Conservation (phyloP, 2,329 filamentous ascomycete species). For the Talaromyces sp. region DNA sequence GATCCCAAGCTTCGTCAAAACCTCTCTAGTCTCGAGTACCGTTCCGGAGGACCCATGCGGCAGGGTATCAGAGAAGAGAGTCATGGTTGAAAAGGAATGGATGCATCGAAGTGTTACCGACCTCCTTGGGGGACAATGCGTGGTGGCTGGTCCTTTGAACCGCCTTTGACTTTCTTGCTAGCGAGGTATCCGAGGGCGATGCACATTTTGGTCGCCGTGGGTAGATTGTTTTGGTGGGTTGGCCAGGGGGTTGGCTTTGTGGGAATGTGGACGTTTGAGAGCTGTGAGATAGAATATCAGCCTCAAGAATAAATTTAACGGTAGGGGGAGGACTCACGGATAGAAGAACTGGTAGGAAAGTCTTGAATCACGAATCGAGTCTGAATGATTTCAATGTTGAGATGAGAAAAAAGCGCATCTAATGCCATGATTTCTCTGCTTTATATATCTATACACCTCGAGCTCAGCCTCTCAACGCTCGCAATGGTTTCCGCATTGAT, state of each 20-base stretch:
- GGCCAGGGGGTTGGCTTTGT: not conserved
- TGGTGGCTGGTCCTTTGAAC: not conserved
- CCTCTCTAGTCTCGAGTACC: not conserved
- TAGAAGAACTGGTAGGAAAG: not conserved
- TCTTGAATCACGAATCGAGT: not conserved
- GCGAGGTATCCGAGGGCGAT: not conserved
- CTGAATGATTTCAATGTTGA: not conserved
- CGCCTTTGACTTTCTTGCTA: not conserved
- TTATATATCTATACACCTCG: not conserved
- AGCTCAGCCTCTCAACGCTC: not conserved
- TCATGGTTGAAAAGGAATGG: not conserved
- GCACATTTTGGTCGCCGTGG: not conserved
- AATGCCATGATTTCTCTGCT: not conserved
- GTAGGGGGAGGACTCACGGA: not conserved
- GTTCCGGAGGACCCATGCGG: not conserved
- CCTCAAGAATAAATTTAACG: not conserved
- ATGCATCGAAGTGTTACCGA: not conserved
- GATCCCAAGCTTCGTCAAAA: not conserved
- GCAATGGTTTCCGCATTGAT: not conserved
- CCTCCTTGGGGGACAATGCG: not conserved
- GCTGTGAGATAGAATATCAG: not conserved
- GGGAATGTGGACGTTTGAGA: not conserved
- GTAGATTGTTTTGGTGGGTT: not conserved
- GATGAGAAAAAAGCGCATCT: not conserved
- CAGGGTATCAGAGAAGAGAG: not conserved